Percentiles rank a stretch among this genome's conserved stretches.
Evolutionary conservation across 495 filamentous ascomycete species (phyloP).

Genomic region (Saxophila tyrrhenica): DNA sequence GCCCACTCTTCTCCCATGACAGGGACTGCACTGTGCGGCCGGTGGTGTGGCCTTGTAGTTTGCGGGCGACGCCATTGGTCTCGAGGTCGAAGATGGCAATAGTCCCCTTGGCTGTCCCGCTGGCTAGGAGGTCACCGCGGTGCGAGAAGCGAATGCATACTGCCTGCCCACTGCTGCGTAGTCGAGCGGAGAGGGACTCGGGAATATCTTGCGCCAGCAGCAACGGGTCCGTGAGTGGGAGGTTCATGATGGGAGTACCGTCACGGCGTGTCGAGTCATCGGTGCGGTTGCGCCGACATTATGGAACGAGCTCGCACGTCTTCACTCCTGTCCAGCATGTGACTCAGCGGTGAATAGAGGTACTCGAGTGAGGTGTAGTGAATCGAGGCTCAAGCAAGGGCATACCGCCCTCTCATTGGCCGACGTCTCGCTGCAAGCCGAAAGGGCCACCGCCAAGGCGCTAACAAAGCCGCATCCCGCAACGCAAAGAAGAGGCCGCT

Average conservation of each 20-base stretch:
- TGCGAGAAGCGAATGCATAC: conserved; percentile 79
- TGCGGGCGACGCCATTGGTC: conserved; percentile 88
- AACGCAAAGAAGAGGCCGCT: not conserved
- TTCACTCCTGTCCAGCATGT: no score
- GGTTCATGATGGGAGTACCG: conserved; percentile 47
- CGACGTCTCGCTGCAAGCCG: not conserved
- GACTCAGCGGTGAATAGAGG: not conserved
- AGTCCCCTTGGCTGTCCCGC: conserved; percentile 82
- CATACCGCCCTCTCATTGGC: not conserved
- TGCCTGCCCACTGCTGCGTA: conserved; percentile 59
- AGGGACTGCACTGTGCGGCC: conserved; percentile 12
- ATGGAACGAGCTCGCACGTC: not conserved
- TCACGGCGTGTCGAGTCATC: not conserved
- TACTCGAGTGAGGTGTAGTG: not conserved
- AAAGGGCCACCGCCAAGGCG: not conserved
- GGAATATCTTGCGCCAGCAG: conserved; percentile 91
- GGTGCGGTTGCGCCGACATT: not conserved
- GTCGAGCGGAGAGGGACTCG: conserved; percentile 71
- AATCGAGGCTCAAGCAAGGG: not conserved
- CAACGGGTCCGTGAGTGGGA: conserved; percentile 67
- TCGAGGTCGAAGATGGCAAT: conserved; percentile 95
- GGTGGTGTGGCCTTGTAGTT: conserved; percentile 75
- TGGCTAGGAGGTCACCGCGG: conserved; percentile 85
- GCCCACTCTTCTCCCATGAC: conserved; percentile 85
- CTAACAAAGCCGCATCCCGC: not conserved